Evolutionary conservation across 257 asterid genomes (phyloP), one percentile per base, ranked within the genome.

Genomic region (Gardenia jasminoides): DNA sequence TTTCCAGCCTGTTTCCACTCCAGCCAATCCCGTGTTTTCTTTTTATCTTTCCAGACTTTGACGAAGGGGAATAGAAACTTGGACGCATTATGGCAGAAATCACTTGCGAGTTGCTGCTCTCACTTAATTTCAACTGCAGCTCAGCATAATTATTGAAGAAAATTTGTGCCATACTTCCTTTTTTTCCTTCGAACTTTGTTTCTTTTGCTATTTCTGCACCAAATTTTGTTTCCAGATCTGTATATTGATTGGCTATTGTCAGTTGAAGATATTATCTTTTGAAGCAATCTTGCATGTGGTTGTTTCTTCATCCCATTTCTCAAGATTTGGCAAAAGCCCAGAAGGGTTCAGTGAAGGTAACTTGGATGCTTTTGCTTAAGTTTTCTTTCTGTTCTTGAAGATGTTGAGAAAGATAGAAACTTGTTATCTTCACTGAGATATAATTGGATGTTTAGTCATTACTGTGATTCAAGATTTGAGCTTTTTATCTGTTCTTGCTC

Each of bases 1-100:
- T 85, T 85, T 86, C 91, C 93, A 89, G 92, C 65, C 90, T 88
- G 93, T 87, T 77, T 77, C 78, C 71, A 81, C 75, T 74, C 81
- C 85, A 83, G 83, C 87, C 85, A 48, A 80, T 82, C 4, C 82
- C 87, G 67, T 77, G 61, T 87, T 70, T 77, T 48, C 31, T 73
- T 74, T 73, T 76, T 74, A 54, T 54, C 52, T 31, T 11, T 20
- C 58, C 16, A 54, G 77, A 47, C 68, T 79, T 68, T 44, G 58
- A 84, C 78, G 39, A 73, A 28, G 73, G 19, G n/a, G 36, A 30
- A 1, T 36, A 36, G 30, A 39, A 65, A 12, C 20, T 26, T 8
- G 11, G 1, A 36, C 10, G 28, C 36, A 61, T 54, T 74, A 52
- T 65, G 66, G 44, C 28, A 48, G 28, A 61, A 70, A 62, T 61